Conservation (phyloP, 345 rosid species). For the Bruguiera sexangula region DNA sequence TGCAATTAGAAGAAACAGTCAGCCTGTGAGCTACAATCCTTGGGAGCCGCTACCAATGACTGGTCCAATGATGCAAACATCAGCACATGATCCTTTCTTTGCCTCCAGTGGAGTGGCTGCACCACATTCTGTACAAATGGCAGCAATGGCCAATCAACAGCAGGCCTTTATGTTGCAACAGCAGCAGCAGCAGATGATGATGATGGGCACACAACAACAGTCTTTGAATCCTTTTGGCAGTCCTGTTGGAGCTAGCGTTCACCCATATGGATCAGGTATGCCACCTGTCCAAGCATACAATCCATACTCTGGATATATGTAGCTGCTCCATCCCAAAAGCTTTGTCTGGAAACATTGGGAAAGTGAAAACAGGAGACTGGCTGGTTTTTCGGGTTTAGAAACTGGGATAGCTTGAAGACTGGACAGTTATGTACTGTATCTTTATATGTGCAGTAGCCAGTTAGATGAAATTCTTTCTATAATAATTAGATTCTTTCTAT, state of each 20-base stretch:
- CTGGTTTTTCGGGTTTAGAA: conserved; percentile 1
- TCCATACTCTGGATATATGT: conserved; percentile 52
- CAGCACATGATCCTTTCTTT: conserved; percentile 56
- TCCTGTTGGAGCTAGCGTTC: conserved; percentile 42
- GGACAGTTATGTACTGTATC: conserved; percentile 41
- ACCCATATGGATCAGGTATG: conserved; percentile 51
- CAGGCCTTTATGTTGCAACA: conserved; percentile 63
- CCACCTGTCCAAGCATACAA: conserved; percentile 56
- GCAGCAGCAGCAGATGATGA: conserved; percentile 71
- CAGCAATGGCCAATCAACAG: conserved; percentile 65
- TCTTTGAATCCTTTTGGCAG: conserved; percentile 52
- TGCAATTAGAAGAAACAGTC: conserved; percentile 79
- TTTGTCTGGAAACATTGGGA: conserved; percentile 9
- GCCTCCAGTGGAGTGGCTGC: conserved; percentile 51
- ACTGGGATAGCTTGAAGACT: conserved; percentile 14
- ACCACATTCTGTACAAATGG: conserved; percentile 65
- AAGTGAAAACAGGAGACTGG: neutral
- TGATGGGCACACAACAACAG: conserved; percentile 55
- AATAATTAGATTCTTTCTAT: conserved; percentile 47
- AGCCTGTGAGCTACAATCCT: conserved; percentile 71
- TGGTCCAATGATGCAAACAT: conserved; percentile 55
- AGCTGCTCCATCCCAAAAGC: conserved; percentile 17
- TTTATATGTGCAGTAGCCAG: conserved; percentile 48
- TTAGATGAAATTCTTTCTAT: conserved; percentile 47
- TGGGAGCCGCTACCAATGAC: conserved; percentile 62